Base-by-base conservation (phyloP, 768 basidiomycete species). In the Lepiota venenata region DNA sequence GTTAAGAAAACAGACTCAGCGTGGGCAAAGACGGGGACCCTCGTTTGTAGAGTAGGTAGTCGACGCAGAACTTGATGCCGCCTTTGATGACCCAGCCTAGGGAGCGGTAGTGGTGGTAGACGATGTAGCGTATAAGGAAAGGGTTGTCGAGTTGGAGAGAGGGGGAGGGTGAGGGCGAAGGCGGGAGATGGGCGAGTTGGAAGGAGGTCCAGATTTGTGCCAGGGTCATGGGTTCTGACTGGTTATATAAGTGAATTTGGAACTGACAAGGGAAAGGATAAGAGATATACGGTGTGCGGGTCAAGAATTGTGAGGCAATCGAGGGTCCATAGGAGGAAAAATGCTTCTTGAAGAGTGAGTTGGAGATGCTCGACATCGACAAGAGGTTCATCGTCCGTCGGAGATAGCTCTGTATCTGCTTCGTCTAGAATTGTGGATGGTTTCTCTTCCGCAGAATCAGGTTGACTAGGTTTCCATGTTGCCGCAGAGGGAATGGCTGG, bases 1-100 rank as follows among this genome's bases (percentile, higher is more conserved):
- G 15, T 15, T 11, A 37, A 42, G 22, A 18, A 42, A 20, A 10
- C 90, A 62, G 66, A 98, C 93, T 98, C 95, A 9, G 97, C 95
- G 68, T 99, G 97, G 4, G 86, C 75, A 68, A 98, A 98, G 1
- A 96, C 91, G 2, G 96, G 94, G 0, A n/a, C n/a, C 97, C 97
- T 11, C 91, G 82, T 61, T 92, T 94, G 69, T 99, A 99, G 22
- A 98, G 71, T 9, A 99, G 80, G 71, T 89, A 94, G 64, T 99
- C 97, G 37, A 88, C 89, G 62, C 95, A 98, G 70, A 99, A 99
- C 69, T 99, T 99, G 75, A 97, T 85, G 1, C 97, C 97, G 25
- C 85, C 84, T 69, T 94, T 93, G 58, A 97, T 86, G 16, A 98
- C 91, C 97, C 96, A 99, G 21, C 97, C 97, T 7, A 98, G 78